phyloP scores from a whole-genome alignment of 2,329 filamentous ascomycete species.

The Curvularia hawaiiensis region DNA sequence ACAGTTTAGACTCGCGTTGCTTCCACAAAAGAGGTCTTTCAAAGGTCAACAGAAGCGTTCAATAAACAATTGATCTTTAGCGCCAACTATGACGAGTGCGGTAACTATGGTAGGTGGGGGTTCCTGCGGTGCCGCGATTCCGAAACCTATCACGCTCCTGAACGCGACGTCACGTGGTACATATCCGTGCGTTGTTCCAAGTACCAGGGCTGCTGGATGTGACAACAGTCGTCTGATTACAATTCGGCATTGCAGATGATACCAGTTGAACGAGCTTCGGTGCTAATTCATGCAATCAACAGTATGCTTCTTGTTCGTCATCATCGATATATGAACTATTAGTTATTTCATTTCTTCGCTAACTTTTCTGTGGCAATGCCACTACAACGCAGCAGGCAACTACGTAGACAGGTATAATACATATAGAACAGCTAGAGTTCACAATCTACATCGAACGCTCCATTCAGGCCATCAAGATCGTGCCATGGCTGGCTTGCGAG shows the following conservation, averaged over 20 bases:
- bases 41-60: background rate
- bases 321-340: background rate
- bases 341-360: background rate
- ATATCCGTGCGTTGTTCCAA: no score
- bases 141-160: background rate
- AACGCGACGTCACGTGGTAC: background rate
- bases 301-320: no score
- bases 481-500: slow-evolving; percentile 36
- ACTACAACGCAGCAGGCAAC: background rate
- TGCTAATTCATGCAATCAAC: no score
- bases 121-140: background rate
- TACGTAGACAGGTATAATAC: slow-evolving; percentile 1
- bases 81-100: background rate
- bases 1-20: background rate
- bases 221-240: background rate
- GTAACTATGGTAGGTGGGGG: background rate
- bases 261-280: no score
- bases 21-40: background rate
- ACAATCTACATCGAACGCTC: slow-evolving; percentile 27
- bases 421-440: slow-evolving; percentile 13
- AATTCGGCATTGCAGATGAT: no score
- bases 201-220: no score
- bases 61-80: background rate
- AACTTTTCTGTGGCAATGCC: background rate
- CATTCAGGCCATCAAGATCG: slow-evolving; percentile 27